phyloP scores from a whole-genome alignment of 441 rosid genomes.

The Populus hybrid region DNA sequence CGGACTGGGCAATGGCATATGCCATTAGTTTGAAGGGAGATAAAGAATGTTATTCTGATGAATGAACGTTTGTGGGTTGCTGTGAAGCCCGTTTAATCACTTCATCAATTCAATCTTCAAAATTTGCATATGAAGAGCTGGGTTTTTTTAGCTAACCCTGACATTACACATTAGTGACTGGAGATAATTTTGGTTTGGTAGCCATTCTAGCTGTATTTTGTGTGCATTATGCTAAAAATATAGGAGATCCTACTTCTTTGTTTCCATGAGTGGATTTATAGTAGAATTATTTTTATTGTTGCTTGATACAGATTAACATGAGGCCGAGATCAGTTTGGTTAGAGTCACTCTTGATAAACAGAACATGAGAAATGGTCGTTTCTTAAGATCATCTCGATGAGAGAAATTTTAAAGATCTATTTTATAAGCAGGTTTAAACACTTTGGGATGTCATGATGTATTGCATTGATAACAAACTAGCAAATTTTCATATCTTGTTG shows the following conservation, averaged over 20 bases:
- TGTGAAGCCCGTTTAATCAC: background rate
- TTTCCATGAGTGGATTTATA: background rate
- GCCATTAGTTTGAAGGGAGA: background rate
- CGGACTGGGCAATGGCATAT: background rate
- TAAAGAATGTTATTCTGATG: background rate
- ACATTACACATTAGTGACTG: background rate
- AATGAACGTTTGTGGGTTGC: background rate
- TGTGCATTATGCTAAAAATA: background rate
- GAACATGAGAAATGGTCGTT: background rate
- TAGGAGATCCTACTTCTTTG: background rate
- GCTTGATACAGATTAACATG: too few relatives aligned
- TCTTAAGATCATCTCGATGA: background rate
- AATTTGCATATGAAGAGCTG: background rate
- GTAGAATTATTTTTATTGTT: background rate
- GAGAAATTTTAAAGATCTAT: too few relatives aligned
- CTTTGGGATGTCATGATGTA: background rate
- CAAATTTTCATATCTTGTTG: background rate
- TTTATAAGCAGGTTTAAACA: background rate
- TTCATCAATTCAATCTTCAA: background rate
- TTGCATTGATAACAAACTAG: background rate
- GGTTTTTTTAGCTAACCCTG: background rate
- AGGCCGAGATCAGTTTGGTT: background rate
- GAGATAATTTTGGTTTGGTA: background rate
- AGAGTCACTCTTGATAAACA: background rate
- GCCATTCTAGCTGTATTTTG: background rate